A percentile compares a stretch with the other conserved stretches of the same genome.
Conservation (phyloP, 306 rosid genomes). For the Aeschynomene evenia region DNA sequence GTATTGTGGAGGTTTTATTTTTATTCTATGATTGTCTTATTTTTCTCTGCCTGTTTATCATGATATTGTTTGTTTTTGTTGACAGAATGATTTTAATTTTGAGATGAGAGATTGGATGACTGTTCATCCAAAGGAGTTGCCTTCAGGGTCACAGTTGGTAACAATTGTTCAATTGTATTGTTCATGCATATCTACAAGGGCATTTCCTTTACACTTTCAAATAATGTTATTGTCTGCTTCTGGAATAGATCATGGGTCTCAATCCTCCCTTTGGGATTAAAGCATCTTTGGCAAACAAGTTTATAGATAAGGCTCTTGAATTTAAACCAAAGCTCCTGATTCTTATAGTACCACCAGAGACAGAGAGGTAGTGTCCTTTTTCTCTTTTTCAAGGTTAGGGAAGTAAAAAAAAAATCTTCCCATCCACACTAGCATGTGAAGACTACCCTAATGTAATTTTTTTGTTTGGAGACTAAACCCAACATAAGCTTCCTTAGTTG, state of each 20-base stretch:
- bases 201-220: background rate
- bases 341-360: conserved; percentile 79
- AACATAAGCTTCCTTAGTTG: conserved; percentile 18
- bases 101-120: conserved; percentile 93
- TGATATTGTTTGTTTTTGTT: conserved; percentile 22
- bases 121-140: conserved; percentile 67
- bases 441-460: background rate
- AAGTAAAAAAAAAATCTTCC: conserved; percentile 8
- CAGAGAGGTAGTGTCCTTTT: conserved; percentile 52
- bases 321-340: conserved; percentile 78
- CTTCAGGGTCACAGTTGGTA: conserved; percentile 70
- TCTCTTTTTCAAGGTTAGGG: background rate
- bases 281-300: conserved; percentile 74
- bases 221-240: conserved; percentile 11
- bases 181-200: conserved; percentile 4
- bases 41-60: conserved; percentile 23
- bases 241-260: conserved; percentile 83
- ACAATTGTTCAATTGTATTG: conserved; percentile 27
- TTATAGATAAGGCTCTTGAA: conserved; percentile 79
- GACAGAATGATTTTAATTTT: conserved; percentile 82
- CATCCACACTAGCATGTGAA: background rate
- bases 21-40: conserved; percentile 1
- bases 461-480: too few species aligned
- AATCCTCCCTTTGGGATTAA: conserved; percentile 90
- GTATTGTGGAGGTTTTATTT: background rate